Evolutionary conservation across 768 basidiomycete genomes (phyloP).

Genomic region (Lentinus brumalis): DNA sequence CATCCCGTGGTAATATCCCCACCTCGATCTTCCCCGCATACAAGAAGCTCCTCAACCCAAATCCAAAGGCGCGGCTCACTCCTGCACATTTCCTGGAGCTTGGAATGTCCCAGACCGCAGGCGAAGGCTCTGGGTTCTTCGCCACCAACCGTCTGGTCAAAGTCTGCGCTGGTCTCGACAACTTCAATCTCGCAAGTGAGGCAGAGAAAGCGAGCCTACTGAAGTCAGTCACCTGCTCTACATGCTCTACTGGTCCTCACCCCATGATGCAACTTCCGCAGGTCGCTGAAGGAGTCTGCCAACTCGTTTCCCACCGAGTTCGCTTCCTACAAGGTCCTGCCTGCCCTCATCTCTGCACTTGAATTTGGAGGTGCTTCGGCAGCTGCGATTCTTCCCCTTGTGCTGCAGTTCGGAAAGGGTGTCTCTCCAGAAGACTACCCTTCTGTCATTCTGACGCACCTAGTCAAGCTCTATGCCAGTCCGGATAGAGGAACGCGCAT

Average conservation of each 20-base stretch:
- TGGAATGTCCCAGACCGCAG: conserved; percentile 69
- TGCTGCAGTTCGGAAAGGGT: conserved; percentile 76
- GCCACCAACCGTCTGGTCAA: conserved; percentile 78
- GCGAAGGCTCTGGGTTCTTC: conserved; percentile 76
- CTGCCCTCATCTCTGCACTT: conserved; percentile 76
- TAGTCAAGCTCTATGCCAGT: conserved; percentile 83
- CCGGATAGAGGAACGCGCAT: conserved; percentile 94
- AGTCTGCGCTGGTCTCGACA: conserved; percentile 83
- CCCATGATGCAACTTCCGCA: conserved; percentile 28
- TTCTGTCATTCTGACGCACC: conserved; percentile 67
- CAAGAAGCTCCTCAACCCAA: conserved; percentile 90
- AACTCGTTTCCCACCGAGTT: conserved; percentile 87
- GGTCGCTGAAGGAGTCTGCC: conserved; percentile 77
- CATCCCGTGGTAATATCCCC: conserved; percentile 79
- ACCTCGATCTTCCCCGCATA: conserved; percentile 71
- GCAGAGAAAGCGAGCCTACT: conserved; percentile 75
- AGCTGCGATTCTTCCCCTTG: conserved; percentile 77
- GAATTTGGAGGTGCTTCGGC: conserved; percentile 77
- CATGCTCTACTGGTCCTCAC: background rate
- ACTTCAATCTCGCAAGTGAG: conserved; percentile 80
- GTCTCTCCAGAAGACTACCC: conserved; percentile 72
- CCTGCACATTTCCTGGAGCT: conserved; percentile 76
- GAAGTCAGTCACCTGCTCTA: conserved; percentile 41
- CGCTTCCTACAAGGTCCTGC: conserved; percentile 81
- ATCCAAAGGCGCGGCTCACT: conserved; percentile 74